Base-by-base conservation (phyloP, 768 basidiomycete genomes). In the Psilocybe subaeruginosa region DNA sequence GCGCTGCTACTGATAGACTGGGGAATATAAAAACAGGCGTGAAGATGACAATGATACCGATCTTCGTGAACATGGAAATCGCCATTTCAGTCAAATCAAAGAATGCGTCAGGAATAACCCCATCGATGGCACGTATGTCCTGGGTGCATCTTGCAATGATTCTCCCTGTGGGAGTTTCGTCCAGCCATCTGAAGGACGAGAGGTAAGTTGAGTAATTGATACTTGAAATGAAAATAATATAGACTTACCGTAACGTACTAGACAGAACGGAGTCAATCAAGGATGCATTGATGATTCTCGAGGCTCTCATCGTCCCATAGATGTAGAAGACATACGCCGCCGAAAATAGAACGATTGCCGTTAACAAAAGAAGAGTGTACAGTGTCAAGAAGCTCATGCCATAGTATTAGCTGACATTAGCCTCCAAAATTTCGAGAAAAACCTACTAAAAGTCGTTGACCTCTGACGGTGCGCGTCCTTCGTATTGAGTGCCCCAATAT, bases 111-210 rank as follows among this genome's bases (percentile, higher is more conserved):
- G 77, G 64, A 19, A 80, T 67, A 3, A 70, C 65, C 2, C 73
- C 73, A 67, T 92, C 90, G 51, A 92, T 80, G 9, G 59, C 57
- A 8, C 59, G 46, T 66, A 82, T 77, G 30, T 67, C 68, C 41
- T 69, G 64, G 7, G 66, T 65, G 37, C 59, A 64, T 48, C 66
- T 56, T 16, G 67, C 59, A 51, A 67, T 67, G 17, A 62, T 63
- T 58, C 67, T 56, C 19, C 46, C 57, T 17, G 63, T 53, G 1
- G 56, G 58, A 9, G 66, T 67, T 46, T 62, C 69, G 43, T 65
- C 74, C 70, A 74, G 59, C 74, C 70, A 64, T 61, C 84, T 76
- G 41, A n/a, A 41, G 39, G 39, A 39, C 12, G 31, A 31, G 23
- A 23, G 23, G 23, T 2, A 23, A 23, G 23, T 23, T 23, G 23